phyloP scores from a whole-genome alignment of 2,329 filamentous ascomycete genomes.

The Remersonia thermophila region DNA sequence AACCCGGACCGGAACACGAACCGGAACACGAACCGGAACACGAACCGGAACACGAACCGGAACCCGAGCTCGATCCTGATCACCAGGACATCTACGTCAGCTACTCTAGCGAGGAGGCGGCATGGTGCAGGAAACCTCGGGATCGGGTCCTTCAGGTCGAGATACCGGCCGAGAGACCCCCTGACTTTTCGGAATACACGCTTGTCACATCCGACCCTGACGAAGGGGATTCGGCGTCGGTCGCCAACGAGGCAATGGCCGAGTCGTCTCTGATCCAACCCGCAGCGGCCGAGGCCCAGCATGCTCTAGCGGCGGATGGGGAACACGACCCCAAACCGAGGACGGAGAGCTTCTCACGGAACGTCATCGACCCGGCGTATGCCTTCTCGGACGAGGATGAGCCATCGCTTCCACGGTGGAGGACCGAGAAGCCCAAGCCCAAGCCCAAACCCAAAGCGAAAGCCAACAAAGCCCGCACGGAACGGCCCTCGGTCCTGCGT shows the following conservation, averaged over 20 bases:
- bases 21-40: too few relatives aligned
- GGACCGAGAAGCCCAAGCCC: not conserved
- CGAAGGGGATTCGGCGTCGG: not conserved
- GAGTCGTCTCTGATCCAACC: not conserved
- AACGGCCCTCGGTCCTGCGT: too few relatives aligned
- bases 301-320: not conserved
- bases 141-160: conserved; percentile 16
- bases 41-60: too few relatives aligned
- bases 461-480: not conserved
- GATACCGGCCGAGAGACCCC: conserved; percentile 3
- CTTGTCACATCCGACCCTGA: conserved; percentile 9
- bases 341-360: conserved; percentile 14
- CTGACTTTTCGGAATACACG: conserved; percentile 8
- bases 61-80: not conserved
- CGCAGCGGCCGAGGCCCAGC: not conserved
- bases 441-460: not conserved
- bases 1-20: too few relatives aligned
- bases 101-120: conserved; percentile 3
- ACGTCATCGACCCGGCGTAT: conserved; percentile 17
- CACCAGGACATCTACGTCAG: conserved; percentile 7
- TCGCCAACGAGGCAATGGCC: not conserved
- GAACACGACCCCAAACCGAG: not conserved
- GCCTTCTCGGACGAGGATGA: conserved; percentile 28
- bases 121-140: conserved; percentile 9
- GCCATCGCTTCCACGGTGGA: conserved; percentile 11